A percentile compares a stretch with the other conserved stretches of the same genome.
These are phyloP conservation scores for Lobosporangium transversale DNA, from an alignment of 192 early-diverging fungal genomes.

Conservation along the genomic window DNA sequence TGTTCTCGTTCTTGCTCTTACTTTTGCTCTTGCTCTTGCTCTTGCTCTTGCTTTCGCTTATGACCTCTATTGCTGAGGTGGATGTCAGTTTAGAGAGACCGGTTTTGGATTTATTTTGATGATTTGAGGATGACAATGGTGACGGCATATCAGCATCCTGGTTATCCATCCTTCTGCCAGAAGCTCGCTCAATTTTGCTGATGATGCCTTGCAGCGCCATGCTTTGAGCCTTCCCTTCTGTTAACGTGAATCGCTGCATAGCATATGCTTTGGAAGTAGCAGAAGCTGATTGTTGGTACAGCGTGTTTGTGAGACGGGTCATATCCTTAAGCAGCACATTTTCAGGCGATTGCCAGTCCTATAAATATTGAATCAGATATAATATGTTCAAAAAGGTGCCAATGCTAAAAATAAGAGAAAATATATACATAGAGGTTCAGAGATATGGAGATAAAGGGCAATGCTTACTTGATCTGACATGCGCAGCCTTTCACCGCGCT, in stretches of 20 bases:
- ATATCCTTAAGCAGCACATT: constrained; percentile 59
- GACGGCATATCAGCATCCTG: constrained; percentile 56
- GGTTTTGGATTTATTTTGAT: no score
- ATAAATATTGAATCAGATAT: constrained; percentile 2
- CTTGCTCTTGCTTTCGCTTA: background rate
- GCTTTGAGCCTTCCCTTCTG: constrained; percentile 56
- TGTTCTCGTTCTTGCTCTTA: background rate
- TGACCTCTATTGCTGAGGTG: background rate
- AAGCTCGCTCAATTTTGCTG: constrained; percentile 58
- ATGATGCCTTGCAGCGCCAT: constrained; percentile 57
- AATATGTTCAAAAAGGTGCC: background rate
- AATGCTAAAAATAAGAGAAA: background rate
- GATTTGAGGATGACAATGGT: no score
- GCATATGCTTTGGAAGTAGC: constrained; percentile 35
- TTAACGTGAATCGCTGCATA: constrained; percentile 56
- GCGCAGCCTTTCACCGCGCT: constrained; percentile 53
- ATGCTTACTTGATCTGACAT: constrained; percentile 58
- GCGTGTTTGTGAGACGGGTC: constrained; percentile 52
- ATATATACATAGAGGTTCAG: no score
- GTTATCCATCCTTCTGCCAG: constrained; percentile 53
- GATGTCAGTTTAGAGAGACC: no score
- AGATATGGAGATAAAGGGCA: no score
- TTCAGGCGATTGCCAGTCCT: constrained; percentile 65
- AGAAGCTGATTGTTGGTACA: constrained; percentile 55
- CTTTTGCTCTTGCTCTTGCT: constrained; percentile 5